Percentiles rank a stretch among this genome's conserved stretches.
These are phyloP conservation scores for Alternaria sp. DNA, from an alignment of 2,329 filamentous ascomycete genomes.

Conservation along the genomic window DNA sequence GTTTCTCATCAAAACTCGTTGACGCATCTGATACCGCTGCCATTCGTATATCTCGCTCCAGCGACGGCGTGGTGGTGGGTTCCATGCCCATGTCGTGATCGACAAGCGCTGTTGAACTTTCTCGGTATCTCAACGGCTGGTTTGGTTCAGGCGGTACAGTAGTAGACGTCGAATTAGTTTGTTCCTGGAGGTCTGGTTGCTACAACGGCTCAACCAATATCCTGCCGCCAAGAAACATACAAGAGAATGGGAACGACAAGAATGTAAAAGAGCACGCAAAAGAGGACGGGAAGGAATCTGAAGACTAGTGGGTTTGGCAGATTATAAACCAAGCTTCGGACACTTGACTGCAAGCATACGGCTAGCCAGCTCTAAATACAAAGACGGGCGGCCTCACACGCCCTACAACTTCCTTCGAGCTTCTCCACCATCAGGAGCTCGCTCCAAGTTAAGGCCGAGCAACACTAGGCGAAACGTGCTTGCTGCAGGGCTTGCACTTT, in stretches of 20 bases:
- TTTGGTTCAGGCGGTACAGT: neutral
- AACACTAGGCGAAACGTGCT: slow-evolving; percentile 2
- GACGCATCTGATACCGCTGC: slow-evolving; percentile 4
- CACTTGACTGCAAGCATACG: neutral
- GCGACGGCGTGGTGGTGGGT: slow-evolving; percentile 6
- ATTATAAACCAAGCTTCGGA: slow-evolving; percentile 1
- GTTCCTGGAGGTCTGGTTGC: neutral
- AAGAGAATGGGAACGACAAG: neutral
- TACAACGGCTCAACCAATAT: neutral
- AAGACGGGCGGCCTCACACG: neutral
- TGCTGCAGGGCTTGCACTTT: neutral
- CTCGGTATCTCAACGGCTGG: neutral
- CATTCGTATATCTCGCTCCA: neutral
- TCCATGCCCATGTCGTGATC: neutral
- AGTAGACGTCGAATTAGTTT: neutral
- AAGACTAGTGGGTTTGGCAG: slow-evolving; percentile 1
- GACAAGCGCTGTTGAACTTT: neutral
- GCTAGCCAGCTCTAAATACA: neutral
- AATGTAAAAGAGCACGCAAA: neutral
- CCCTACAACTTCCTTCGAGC: neutral
- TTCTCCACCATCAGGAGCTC: neutral
- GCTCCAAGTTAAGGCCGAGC: slow-evolving; percentile 1
- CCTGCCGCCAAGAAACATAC: neutral
- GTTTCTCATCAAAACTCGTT: slow-evolving; percentile 30
- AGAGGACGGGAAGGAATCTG: neutral